phyloP scores from a whole-genome alignment of 2,329 filamentous ascomycete species.

The Metarhizium guizhouense region DNA sequence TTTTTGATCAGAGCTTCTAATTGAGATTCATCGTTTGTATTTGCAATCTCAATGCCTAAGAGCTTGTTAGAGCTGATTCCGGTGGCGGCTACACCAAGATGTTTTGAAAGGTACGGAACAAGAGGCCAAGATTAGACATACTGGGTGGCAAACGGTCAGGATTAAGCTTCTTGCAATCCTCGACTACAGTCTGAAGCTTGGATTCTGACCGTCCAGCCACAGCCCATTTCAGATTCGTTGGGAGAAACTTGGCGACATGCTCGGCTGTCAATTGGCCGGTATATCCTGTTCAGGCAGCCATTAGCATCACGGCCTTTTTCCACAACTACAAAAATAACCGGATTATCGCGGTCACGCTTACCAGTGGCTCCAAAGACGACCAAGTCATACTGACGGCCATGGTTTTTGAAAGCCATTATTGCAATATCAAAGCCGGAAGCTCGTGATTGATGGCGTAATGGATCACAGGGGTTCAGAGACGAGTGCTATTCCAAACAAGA shows the following conservation, averaged over 20 bases:
- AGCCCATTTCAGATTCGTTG: constrained; percentile 78
- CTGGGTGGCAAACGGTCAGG: constrained; percentile 63
- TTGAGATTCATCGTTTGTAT: constrained; percentile 34
- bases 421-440: background rate
- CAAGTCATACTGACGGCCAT: constrained; percentile 46
- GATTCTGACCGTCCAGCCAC: constrained; percentile 71
- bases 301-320: background rate
- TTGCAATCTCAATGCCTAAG: constrained; percentile 43
- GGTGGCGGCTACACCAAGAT: background rate
- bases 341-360: constrained; percentile 15
- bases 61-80: background rate
- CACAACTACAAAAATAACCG: background rate
- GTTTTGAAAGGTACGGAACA: background rate
- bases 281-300: constrained; percentile 51
- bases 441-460: background rate
- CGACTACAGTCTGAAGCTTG: constrained; percentile 63
- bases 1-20: constrained; percentile 44
- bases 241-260: constrained; percentile 60
- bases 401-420: constrained; percentile 38
- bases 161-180: constrained; percentile 57
- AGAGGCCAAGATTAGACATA: constrained; percentile 26
- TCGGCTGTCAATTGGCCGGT: constrained; percentile 72
- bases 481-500: too few species aligned
- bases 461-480: too few species aligned
- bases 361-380: constrained; percentile 50